phyloP scores from a whole-genome alignment of 805 yeast genomes.

The Priceomyces fermenticarens region DNA sequence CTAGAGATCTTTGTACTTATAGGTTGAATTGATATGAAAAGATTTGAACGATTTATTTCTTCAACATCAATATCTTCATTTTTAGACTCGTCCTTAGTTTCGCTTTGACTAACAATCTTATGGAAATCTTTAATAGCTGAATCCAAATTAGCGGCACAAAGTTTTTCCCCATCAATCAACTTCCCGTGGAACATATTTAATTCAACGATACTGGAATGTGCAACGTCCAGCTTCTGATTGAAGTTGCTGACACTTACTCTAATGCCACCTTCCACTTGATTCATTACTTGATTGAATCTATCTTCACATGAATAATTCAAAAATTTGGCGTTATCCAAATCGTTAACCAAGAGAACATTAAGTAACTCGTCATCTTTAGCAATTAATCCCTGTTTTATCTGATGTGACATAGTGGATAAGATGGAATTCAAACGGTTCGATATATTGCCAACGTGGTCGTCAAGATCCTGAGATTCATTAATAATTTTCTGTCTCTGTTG shows the following conservation, averaged over 20 bases:
- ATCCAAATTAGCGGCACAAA: constrained; percentile 84
- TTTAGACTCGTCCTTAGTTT: constrained; percentile 11
- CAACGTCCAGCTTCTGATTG: constrained; percentile 25
- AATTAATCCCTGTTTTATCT: constrained; percentile 50
- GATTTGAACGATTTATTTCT: constrained; percentile 47
- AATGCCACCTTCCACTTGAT: constrained; percentile 77
- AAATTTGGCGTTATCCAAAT: constrained; percentile 50
- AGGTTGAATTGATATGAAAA: constrained; percentile 72
- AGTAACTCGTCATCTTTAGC: constrained; percentile 50
- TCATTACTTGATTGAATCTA: constrained; percentile 61
- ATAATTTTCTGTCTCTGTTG: constrained; percentile 37
- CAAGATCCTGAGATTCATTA: constrained; percentile 17
- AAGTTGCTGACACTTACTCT: constrained; percentile 55
- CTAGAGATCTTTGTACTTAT: constrained; percentile 40
- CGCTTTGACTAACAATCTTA: constrained; percentile 27
- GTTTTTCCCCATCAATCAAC: constrained; percentile 78
- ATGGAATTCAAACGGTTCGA: constrained; percentile 29
- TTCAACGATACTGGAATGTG: constrained; percentile 30
- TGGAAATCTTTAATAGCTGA: constrained; percentile 52
- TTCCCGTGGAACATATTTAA: constrained; percentile 77
- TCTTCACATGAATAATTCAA: constrained; percentile 47
- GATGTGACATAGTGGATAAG: constrained; percentile 37
- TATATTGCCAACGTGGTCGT: constrained; percentile 28
- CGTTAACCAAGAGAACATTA: constrained; percentile 55
- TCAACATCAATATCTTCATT: constrained; percentile 11